Base-by-base conservation (phyloP, 1,284 basidiomycete species). In the Ceratorhiza oryzae-sativae region DNA sequence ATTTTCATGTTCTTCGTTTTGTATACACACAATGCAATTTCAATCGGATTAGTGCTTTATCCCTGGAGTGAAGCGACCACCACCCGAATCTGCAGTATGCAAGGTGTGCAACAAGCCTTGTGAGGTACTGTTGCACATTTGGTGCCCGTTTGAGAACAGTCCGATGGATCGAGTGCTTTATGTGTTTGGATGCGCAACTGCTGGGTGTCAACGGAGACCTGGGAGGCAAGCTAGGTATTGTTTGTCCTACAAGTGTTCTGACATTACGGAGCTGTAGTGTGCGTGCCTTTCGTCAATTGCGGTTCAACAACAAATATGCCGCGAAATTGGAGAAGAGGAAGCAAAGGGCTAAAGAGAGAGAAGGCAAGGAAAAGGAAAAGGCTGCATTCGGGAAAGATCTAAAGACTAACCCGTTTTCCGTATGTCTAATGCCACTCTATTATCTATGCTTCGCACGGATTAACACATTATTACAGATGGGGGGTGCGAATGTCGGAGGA, bases 91-190 rank as follows among this genome's bases (percentile, higher is more conserved):
- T 30, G 79, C 88, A 3, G 81, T 84, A 72, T 94, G 92, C 86
- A 87, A 86, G 77, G 81, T 84, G 70, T 94, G 92, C 81, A 82
- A 83, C 5, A 80, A 83, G 20, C 86, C 89, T 0, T 93, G 91
- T 90, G 87, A 92, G 75, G 84, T 94, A 27, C 84, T 94, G 39
- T 83, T 91, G 13, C 92, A 94, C 76, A 85, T 94, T 76, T 94
- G 92, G 90, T 94, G 91, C 79, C 93, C 93, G 0, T 87, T 94
- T 75, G 90, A 93, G 77, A 83, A 88, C 45, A 94, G 91, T 75
- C 86, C 89, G 8, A 88, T 90, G 84, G 92, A 94, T 77, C 85
- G 93, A 62, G 89, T 88, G 1, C 80, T 94, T 63, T 93, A 93
- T 77, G 83, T 93, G 20, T 94, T 92, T 89, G 92, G 86, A 13